Evolutionary conservation across 768 basidiomycete species (phyloP), one percentile per base, ranked within the genome.

Genomic region (Fomitopsis pulvina): DNA sequence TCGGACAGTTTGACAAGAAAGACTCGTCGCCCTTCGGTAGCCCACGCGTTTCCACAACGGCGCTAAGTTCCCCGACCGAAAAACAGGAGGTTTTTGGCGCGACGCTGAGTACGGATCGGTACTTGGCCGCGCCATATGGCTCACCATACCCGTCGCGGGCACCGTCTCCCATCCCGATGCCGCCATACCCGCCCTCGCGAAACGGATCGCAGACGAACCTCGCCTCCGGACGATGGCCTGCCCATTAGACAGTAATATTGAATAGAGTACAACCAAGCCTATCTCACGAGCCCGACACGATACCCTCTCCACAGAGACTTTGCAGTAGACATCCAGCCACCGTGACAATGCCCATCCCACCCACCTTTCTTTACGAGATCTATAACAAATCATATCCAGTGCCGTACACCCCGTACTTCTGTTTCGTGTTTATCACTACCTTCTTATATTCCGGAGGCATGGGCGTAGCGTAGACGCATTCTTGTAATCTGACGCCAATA

Each of bases 1-100:
- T 84, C 2, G 82, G 83, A 14, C 76, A 83, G 47, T 77, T 82
- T 53, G 58, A 69, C 34, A 70, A 69, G 58, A 76, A 71, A 58
- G 69, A 70, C 30, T 57, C 65, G 6, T 71, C 73, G 21, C 69
- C 76, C 4, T 78, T 78, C 54, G 74, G 72, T 20, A 78, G 72
- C 52, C 75, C 78, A 2, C 71, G 71, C 37, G 71, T 70, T 20
- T 68, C 80, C 51, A 75, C 78, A 9, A 72, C 70, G 50, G 75
- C 78, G 9, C 70, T 81, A 39, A 38, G 71, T 58, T 7, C 69
- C 58, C 48, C 53, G 18, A 48, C 49, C 27, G 51, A 52, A 45
- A 47, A 54, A 41, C 44, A 47, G 22, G 41, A 58, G 56, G 26
- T 30, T 53, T 77, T 74, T 53, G 58, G 59, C 3, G 65, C 72